These are phyloP conservation scores for Penicilliopsis zonata DNA, from an alignment of 495 filamentous ascomycete species.

Conservation along the genomic window DNA sequence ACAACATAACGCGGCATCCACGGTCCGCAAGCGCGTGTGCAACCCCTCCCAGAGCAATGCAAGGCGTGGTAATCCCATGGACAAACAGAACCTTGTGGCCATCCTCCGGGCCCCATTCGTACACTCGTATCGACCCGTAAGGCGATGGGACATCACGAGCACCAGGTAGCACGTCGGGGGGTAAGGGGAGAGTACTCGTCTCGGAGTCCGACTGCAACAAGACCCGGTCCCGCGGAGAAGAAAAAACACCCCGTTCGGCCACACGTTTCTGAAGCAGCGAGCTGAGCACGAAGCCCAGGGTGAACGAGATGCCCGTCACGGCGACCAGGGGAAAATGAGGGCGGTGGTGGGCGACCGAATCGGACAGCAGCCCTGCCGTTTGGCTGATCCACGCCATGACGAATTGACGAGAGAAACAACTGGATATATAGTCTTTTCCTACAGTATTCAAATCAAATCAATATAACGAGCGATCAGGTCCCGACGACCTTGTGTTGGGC, in stretches of 20 bases:
- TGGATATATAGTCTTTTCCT: not conserved
- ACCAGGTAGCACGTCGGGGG: conserved; percentile 63
- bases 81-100: conserved; percentile 71
- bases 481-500: too few relatives aligned
- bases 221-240: conserved; percentile 34
- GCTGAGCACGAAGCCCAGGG: conserved; percentile 26
- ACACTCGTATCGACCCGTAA: conserved; percentile 71
- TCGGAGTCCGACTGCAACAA: conserved; percentile 37
- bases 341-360: conserved; percentile 24
- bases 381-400: conserved; percentile 30
- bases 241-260: conserved; percentile 15
- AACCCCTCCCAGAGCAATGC: conserved; percentile 54
- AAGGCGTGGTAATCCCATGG: conserved; percentile 81
- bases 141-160: conserved; percentile 60
- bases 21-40: conserved; percentile 57
- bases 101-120: conserved; percentile 80
- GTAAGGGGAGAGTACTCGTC: conserved; percentile 48
- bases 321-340: conserved; percentile 30
- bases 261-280: conserved; percentile 15
- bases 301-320: conserved; percentile 28
- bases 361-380: conserved; percentile 26
- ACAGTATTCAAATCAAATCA: conserved; percentile 2
- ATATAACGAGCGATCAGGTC: too few relatives aligned
- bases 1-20: conserved; percentile 75
- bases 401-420: conserved; percentile 1